These are phyloP conservation scores for Akanthomyces dipterigenus DNA, from an alignment of 2,329 filamentous ascomycete genomes.

Conservation along the genomic window DNA sequence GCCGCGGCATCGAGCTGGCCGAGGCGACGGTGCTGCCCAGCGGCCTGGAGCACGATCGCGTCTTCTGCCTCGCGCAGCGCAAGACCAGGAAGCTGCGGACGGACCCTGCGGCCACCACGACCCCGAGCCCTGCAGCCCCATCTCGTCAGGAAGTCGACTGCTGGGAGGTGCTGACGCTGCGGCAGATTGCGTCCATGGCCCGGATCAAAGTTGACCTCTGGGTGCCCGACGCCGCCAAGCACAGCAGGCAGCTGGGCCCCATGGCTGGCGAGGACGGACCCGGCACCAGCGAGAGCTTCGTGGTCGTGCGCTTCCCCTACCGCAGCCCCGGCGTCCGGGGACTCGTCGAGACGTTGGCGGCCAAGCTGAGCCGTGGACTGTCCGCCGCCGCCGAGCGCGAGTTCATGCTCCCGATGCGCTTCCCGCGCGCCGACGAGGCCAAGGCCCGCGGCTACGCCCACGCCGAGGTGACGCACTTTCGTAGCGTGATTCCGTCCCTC, in stretches of 20 bases:
- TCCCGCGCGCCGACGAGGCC: constrained; percentile 52
- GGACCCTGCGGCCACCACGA: constrained; percentile 7
- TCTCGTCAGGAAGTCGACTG: neutral
- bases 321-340: constrained; percentile 42
- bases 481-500: constrained; percentile 46
- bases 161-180: constrained; percentile 68
- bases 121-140: neutral
- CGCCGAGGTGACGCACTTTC: constrained; percentile 60
- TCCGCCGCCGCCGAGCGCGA: constrained; percentile 52
- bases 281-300: constrained; percentile 30
- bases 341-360: constrained; percentile 35
- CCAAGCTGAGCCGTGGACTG: constrained; percentile 45
- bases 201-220: constrained; percentile 62
- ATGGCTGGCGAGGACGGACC: constrained; percentile 19
- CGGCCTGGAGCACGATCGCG: constrained; percentile 72
- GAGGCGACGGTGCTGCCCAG: constrained; percentile 56
- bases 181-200: constrained; percentile 63
- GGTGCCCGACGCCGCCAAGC: constrained; percentile 57
- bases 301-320: constrained; percentile 63
- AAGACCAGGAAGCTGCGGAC: constrained; percentile 19
- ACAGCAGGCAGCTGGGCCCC: constrained; percentile 42
- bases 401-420: constrained; percentile 59
- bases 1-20: constrained; percentile 66
- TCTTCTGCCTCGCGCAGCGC: constrained; percentile 74
- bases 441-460: constrained; percentile 50